Evolutionary conservation across 1,284 basidiomycete species (phyloP), one percentile per base, ranked within the genome.

Genomic region (Rugosomyces carneus): DNA sequence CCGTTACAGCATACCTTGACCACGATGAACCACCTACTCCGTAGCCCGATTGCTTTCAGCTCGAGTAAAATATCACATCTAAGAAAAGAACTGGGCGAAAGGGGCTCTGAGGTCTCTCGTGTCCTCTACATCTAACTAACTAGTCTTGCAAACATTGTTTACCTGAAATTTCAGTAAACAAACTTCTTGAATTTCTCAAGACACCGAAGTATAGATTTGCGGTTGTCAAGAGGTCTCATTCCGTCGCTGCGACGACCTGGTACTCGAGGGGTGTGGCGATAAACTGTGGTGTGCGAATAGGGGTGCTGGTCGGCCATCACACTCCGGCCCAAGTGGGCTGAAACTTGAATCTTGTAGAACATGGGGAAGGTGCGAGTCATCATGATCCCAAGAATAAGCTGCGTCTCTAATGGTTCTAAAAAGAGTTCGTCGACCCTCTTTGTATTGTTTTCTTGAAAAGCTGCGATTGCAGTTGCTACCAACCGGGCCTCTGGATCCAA

Each of bases 211-310:
- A 67, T 64, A n/a, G 41, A 39, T 18, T 46, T 37, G 39, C 66
- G 60, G 42, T 61, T 65, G 42, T 68, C 64, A 23, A 67, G 50
- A 35, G 63, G 60, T 43, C 61, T 61, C 66, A 70, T 68, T 18
- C 66, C 64, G 40, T 66, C 62, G 39, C 48, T 61, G 23, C 23
- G 44, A 8, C 56, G 51, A 37, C 53, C 55, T 42, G 24, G 24
- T 20, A 58, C 60, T 41, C 55, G 49, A 37, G 57, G 59, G 40
- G 61, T 42, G 8, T 40, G 40, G 0, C 62, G 59, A 52, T 24
- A 50, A 42, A 18, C 64, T 57, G 24, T 42, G 29, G 31, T 58
- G 64, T 19, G 48, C 20, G 16, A 44, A 38, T 32, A 44, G 44
- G 64, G 64, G 56, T 57, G 63, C 15, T 48, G 53, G 11, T 60